Conservation (phyloP, 2,329 filamentous ascomycete genomes). For the Fusarium tuaranense region DNA sequence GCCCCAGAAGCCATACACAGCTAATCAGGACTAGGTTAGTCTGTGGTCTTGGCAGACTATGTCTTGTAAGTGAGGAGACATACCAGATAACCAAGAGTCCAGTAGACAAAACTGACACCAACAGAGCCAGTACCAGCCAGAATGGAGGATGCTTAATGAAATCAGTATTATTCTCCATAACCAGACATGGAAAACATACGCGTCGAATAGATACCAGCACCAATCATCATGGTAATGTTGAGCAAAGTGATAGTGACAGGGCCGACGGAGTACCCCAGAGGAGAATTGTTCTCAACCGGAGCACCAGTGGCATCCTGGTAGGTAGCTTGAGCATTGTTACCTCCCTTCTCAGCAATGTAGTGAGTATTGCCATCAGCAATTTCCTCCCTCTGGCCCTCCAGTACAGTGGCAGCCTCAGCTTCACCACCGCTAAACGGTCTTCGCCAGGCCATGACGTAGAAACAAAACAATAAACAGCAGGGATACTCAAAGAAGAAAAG, state of each 20-base stretch:
- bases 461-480: not conserved
- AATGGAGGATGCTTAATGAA: conserved; percentile 62
- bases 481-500: not conserved
- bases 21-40: not conserved
- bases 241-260: conserved; percentile 67
- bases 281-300: conserved; percentile 68
- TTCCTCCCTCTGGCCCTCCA: not conserved
- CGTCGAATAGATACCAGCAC: conserved; percentile 72
- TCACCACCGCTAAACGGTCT: not conserved
- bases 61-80: conserved; percentile 53
- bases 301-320: conserved; percentile 72
- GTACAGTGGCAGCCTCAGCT: not conserved
- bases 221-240: conserved; percentile 72
- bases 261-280: conserved; percentile 69
- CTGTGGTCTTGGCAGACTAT: not conserved
- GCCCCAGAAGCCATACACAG: conserved; percentile 54
- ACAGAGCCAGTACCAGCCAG: conserved; percentile 70
- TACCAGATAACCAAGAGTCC: conserved; percentile 68
- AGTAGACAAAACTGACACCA: conserved; percentile 72
- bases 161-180: not conserved
- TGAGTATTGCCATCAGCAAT: conserved; percentile 21
- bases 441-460: conserved; percentile 1
- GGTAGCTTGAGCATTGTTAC: conserved; percentile 61
- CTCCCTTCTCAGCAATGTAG: conserved; percentile 46
- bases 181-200: conserved; percentile 55